phyloP scores from a whole-genome alignment of 768 basidiomycete species.

The Tylopilus cervinicoccineus region DNA sequence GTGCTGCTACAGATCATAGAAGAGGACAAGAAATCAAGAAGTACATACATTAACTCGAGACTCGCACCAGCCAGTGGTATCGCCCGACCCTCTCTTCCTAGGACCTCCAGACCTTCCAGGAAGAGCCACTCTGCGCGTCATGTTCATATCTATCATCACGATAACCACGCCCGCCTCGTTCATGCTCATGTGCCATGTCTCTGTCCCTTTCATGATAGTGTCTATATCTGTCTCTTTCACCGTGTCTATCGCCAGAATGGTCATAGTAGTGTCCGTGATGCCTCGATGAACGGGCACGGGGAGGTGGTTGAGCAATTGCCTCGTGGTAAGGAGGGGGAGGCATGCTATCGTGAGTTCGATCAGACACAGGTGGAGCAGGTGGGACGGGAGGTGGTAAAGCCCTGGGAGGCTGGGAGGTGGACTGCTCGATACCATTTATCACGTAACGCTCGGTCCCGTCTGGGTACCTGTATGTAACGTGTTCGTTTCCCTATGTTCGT shows the following conservation, averaged over 20 bases:
- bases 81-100: not conserved
- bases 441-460: constrained; percentile 65
- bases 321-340: constrained; percentile 23
- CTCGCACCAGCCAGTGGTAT: not conserved
- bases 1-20: not conserved
- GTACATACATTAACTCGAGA: not conserved
- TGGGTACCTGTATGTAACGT: constrained; percentile 58
- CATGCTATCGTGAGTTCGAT: constrained; percentile 1
- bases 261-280: constrained; percentile 12
- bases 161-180: not conserved
- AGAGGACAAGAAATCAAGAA: not conserved
- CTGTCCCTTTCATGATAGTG: constrained; percentile 10
- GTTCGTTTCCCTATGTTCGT: constrained; percentile 63
- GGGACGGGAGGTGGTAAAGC: constrained; percentile 9
- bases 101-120: constrained; percentile 13
- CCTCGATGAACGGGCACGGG: constrained; percentile 18
- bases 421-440: constrained; percentile 61
- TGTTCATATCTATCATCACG: constrained; percentile 4
- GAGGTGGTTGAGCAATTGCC: constrained; percentile 5
- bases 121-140: constrained; percentile 5
- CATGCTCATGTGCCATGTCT: constrained; percentile 2
- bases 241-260: constrained; percentile 8
- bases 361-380: not conserved
- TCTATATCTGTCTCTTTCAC: constrained; percentile 12
- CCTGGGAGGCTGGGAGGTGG: constrained; percentile 11